Conservation (phyloP, 164 flowering plant species). For the Paratinospora sagittata region DNA sequence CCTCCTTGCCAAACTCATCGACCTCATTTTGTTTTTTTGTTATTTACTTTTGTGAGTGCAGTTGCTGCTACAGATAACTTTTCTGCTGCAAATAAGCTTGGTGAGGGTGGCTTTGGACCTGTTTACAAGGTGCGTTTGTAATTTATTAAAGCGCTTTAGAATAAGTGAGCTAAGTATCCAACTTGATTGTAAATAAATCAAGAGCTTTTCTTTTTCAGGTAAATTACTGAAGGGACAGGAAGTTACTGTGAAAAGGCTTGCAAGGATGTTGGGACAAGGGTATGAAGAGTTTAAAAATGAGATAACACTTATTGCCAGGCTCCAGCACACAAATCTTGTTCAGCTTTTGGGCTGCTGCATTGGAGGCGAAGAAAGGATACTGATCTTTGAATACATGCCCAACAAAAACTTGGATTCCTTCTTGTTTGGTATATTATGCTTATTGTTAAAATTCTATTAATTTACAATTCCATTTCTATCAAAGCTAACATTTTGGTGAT, state of each 20-base stretch:
- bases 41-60: constrained; percentile 1
- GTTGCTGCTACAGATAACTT: constrained; percentile 2
- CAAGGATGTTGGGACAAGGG: constrained; percentile 12
- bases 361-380: constrained; percentile 7
- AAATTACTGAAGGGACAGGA: constrained; percentile 4
- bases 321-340: constrained; percentile 13
- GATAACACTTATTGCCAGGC: constrained; percentile 8
- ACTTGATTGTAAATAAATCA: neutral
- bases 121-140: neutral
- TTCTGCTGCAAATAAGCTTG: neutral
- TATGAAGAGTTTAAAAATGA: constrained; percentile 14
- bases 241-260: constrained; percentile 6
- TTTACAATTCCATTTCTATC: neutral
- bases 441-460: neutral
- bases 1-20: too few relatives aligned
- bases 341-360: constrained; percentile 13
- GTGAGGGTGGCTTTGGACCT: constrained; percentile 1
- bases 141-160: neutral
- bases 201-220: neutral
- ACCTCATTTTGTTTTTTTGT: too few relatives aligned
- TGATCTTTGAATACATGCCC: constrained; percentile 10
- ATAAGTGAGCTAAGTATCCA: neutral
- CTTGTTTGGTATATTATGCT: neutral
- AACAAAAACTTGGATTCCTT: constrained; percentile 9
- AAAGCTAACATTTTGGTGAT: neutral